Evolutionary conservation across 2,329 filamentous ascomycete species (phyloP), one percentile per base, ranked within the genome.

Genomic region (Xylariaceae sp.): DNA sequence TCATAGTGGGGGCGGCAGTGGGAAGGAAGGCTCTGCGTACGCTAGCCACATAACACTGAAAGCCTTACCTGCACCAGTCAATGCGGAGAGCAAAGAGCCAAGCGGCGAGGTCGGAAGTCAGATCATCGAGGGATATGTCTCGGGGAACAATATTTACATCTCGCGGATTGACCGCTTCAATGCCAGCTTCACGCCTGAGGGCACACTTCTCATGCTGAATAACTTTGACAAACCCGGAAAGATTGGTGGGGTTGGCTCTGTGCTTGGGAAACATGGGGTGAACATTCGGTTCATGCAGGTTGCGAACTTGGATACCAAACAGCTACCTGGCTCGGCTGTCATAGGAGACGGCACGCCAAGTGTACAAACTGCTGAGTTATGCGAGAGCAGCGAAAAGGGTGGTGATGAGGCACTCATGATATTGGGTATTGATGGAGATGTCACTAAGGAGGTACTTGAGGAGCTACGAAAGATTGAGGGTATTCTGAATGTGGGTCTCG

Each of bases 201-300:
- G 88, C 0, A 89, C 83, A 0, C 69, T 92, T 55, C 75, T 91
- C n/a, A 86, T 92, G 56, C 80, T 89, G 64, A 81, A 89, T 65
- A 92, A 92, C 72, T 91, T 88, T 64, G 88, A 94, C 66, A 80
- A 85, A 60, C 87, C 87, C 0, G 89, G 89, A 8, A 91, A 91
- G 75, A 92, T 94, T 67, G 89, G 89, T 2, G 83, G 84, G 39
- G 88, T 94, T 2, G 89, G 89, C 0, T 84, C 78, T 55, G 77
- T 84, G 50, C 72, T 92, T 30, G 89, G 88, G 0, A 77, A 77
- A 39, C 80, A 86, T 39, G 83, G 82, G 0, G 83, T 94, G 50
- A 94, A 94, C 65, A 89, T 92, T 68, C 80, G 80, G 45, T 91
- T 86, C 67, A 94, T 92, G 89, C 85, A 62, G 48, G 60, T 62